Conservation (phyloP, 257 asterid genomes). For the Solanum bulbocastanum region DNA sequence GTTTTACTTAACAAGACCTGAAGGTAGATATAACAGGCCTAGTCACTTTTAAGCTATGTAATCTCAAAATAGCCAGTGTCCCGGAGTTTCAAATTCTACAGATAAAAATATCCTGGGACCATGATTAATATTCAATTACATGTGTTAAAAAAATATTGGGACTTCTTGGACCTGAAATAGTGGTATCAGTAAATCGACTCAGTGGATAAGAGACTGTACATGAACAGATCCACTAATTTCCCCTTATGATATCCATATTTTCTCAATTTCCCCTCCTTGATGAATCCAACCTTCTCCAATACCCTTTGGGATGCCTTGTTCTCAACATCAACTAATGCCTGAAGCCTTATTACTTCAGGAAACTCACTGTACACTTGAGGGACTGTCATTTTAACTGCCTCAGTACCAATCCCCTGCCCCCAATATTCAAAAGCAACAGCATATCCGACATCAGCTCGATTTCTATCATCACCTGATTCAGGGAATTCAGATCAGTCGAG, state of each 20-base stretch:
- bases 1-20: neutral
- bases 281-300: conserved; percentile 33
- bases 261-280: conserved; percentile 31
- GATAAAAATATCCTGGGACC: neutral
- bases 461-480: conserved; percentile 14
- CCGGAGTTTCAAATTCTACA: neutral
- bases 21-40: neutral
- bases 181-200: neutral
- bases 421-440: conserved; percentile 27
- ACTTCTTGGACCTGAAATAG: neutral
- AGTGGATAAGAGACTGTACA: conserved; percentile 30
- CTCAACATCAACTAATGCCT: conserved; percentile 21
- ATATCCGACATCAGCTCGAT: conserved; percentile 29
- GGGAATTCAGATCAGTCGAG: neutral
- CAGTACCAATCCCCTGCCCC: conserved; percentile 36
- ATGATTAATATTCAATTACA: neutral
- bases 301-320: conserved; percentile 41
- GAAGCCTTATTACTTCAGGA: conserved; percentile 25
- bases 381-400: conserved; percentile 24
- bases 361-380: conserved; percentile 23
- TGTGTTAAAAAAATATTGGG: neutral
- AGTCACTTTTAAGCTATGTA: neutral
- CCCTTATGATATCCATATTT: conserved; percentile 37
- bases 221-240: conserved; percentile 18
- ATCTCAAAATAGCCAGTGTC: neutral